phyloP scores from a whole-genome alignment of 2,329 filamentous ascomycete species.

The Neofusicoccum kwambonambiense region DNA sequence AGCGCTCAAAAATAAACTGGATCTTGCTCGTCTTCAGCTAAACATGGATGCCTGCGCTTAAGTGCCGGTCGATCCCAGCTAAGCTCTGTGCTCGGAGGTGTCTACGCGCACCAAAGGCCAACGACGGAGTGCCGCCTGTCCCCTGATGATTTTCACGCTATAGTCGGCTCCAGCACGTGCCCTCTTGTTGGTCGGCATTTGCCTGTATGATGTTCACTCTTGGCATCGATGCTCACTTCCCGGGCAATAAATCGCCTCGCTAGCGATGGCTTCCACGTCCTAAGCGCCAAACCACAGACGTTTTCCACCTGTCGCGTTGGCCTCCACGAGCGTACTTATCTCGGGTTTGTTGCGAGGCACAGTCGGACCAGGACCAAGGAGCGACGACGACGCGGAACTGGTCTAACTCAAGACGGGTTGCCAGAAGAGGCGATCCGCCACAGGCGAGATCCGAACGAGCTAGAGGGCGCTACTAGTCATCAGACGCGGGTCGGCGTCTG shows the following conservation, averaged over 20 bases:
- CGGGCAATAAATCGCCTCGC: neutral
- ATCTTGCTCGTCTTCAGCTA: neutral
- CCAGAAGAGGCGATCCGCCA: conserved; percentile 6
- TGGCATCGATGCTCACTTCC: neutral
- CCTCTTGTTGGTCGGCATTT: neutral
- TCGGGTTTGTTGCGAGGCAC: neutral
- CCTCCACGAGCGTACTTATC: neutral
- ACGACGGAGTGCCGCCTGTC: neutral
- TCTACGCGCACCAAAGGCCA: neutral
- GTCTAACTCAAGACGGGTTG: conserved; percentile 4
- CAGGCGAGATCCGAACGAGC: conserved; percentile 6
- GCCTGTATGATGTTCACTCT: neutral
- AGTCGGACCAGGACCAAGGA: neutral
- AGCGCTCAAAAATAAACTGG: neutral
- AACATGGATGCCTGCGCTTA: conserved; percentile 1
- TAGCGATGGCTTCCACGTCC: neutral
- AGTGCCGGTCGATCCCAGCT: conserved; percentile 10
- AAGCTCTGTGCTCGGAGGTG: conserved; percentile 1
- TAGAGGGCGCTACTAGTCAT: conserved; percentile 1
- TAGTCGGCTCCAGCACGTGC: neutral
- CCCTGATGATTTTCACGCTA: neutral
- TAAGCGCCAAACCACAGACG: neutral
- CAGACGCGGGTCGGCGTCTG: conserved; percentile 8
- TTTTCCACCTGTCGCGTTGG: neutral
- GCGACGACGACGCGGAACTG: neutral